phyloP scores from a whole-genome alignment of 2,329 filamentous ascomycete genomes.

The Cytospora piceicola region DNA sequence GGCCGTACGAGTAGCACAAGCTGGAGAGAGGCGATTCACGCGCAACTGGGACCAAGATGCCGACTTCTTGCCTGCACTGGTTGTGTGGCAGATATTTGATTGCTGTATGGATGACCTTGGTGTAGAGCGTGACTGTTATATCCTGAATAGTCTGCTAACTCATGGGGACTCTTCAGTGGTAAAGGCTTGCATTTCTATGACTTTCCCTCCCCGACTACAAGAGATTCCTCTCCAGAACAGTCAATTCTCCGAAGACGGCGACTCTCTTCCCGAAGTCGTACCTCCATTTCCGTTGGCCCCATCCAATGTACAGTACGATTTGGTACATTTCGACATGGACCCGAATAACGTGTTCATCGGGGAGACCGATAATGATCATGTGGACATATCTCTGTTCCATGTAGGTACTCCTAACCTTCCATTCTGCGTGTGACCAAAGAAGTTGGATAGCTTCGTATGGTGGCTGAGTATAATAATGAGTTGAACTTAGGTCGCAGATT shows the following conservation, averaged over 20 bases:
- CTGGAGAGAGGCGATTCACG: background rate
- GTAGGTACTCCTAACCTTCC: background rate
- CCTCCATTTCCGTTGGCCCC: background rate
- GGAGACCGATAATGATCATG: background rate
- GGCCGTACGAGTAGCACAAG: background rate
- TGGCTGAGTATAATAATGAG: background rate
- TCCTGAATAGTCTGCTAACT: background rate
- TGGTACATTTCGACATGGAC: slow-evolving; percentile 15
- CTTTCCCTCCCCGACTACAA: slow-evolving; percentile 5
- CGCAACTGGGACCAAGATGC: background rate
- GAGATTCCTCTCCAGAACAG: background rate
- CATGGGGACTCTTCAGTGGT: background rate
- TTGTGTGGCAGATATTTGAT: slow-evolving; percentile 15
- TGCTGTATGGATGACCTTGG: background rate
- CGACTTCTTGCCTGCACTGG: background rate
- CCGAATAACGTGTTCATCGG: background rate
- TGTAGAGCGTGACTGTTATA: background rate
- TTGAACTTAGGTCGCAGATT: slow-evolving; percentile 2
- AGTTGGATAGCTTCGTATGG: too few relatives aligned
- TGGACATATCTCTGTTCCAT: background rate
- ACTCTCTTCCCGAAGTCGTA: background rate
- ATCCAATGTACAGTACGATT: background rate
- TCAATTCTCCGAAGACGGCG: background rate
- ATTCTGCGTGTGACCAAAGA: too few relatives aligned
- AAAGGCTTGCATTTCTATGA: background rate